Percentiles rank a stretch among this genome's conserved stretches.
Conservation (phyloP, 768 basidiomycete genomes). For the Postia placenta region DNA sequence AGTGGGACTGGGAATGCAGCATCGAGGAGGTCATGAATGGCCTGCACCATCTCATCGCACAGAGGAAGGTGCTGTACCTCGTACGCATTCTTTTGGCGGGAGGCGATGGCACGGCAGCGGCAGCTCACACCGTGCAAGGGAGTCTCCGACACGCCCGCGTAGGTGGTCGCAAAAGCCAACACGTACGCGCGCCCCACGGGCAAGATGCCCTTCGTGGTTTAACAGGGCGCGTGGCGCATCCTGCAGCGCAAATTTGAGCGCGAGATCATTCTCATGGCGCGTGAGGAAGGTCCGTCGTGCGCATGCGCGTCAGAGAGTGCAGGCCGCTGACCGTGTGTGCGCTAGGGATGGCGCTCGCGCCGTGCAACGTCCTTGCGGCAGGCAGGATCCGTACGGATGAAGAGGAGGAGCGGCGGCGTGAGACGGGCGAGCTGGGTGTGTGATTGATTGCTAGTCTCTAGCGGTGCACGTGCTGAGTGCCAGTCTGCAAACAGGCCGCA, state of each 20-base stretch:
- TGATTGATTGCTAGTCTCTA: no score
- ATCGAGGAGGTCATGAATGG: slow-evolving; percentile 53
- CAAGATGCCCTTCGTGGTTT: slow-evolving; percentile 30
- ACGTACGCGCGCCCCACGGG: slow-evolving; percentile 33
- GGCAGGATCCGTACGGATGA: slow-evolving; percentile 18
- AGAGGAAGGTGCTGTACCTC: slow-evolving; percentile 40
- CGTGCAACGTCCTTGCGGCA: slow-evolving; percentile 16
- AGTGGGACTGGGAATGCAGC: slow-evolving; percentile 47
- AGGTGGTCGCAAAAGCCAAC: slow-evolving; percentile 33
- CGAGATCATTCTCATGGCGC: slow-evolving; percentile 33
- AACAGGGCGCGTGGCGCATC: slow-evolving; percentile 31
- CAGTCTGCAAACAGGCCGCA: slow-evolving; percentile 24
- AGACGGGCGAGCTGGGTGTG: slow-evolving; percentile 21
- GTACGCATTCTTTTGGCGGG: slow-evolving; percentile 1
- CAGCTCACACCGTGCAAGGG: slow-evolving; percentile 5
- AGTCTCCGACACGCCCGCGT: slow-evolving; percentile 28
- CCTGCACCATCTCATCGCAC: slow-evolving; percentile 43
- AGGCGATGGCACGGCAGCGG: background rate
- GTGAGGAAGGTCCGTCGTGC: slow-evolving; percentile 21
- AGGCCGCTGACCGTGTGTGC: no score
- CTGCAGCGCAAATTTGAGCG: slow-evolving; percentile 32
- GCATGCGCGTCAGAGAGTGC: no score
- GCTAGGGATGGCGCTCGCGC: slow-evolving; percentile 21
- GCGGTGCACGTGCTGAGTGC: no score
- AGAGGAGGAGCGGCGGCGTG: slow-evolving; percentile 17